Evolutionary conservation across 2,329 filamentous ascomycete species (phyloP), one percentile per base, ranked within the genome.

Genomic region (Ophiocordyceps camponoti-floridani): DNA sequence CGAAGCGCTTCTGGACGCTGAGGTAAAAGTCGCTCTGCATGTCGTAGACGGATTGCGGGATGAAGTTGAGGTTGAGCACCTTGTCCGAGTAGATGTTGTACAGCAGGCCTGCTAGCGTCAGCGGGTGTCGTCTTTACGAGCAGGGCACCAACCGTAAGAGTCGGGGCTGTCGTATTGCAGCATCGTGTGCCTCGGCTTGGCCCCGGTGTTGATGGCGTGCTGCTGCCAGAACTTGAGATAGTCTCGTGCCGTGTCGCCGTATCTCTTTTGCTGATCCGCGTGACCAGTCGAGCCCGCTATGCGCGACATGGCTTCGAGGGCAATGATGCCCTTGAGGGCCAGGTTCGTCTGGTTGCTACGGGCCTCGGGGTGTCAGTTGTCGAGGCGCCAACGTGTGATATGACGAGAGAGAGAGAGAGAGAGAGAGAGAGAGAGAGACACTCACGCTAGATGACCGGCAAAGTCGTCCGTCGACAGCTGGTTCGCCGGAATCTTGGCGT

Each of bases 381-480:
- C 33, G 5, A 37, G 5, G 28, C 12, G 28, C 7, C 28, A 37
- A n/a, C 10, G 7, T 37, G 19, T 40, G 13, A 33, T 14, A 30
- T 6, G 7, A 16, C n/a, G 12, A 3, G 4, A 18, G 4, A 42
- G n/a, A n/a, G n/a, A n/a, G n/a, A n/a, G n/a, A n/a, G n/a, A n/a
- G n/a, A n/a, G n/a, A n/a, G n/a, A n/a, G n/a, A n/a, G n/a, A n/a
- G n/a, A n/a, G n/a, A n/a, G n/a, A n/a, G n/a, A 11, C 12, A 49
- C 52, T 38, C 48, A 54, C 53, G 53, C 52, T 40, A 55, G 68
- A 59, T 79, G 79, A 38, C 84, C 84, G 2, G 84, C 84, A 58
- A 89, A 91, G 56, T 91, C 84, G 54, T 91, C 84, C 1, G 84
- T 91, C 18, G 79, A 86, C 14, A 91, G 66, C 60, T 89, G 84